A percentile compares a stretch with the other conserved stretches of the same genome.
Evolutionary conservation across 495 filamentous ascomycete species (phyloP).

Genomic region (Letharia lupina): DNA sequence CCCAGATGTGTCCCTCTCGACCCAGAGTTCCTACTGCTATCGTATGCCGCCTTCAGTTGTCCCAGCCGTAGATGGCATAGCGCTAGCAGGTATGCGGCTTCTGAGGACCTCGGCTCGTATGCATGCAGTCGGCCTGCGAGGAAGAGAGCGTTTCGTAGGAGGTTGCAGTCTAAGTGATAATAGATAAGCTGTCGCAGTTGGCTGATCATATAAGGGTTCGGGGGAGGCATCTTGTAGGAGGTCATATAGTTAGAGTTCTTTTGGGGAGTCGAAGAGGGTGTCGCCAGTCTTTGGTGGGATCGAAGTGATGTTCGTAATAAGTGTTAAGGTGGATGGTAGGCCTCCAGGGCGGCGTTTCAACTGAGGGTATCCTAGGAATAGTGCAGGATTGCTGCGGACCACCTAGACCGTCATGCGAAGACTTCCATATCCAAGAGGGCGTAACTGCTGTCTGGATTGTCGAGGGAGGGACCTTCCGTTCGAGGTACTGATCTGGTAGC

Average conservation of each 20-base stretch:
- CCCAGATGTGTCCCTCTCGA: constrained; percentile 66
- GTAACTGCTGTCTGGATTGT: not conserved
- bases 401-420: constrained; percentile 3
- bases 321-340: constrained; percentile 4
- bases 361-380: constrained; percentile 15
- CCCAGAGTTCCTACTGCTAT: constrained; percentile 56
- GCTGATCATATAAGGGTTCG: constrained; percentile 53
- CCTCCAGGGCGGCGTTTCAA: constrained; percentile 8
- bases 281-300: constrained; percentile 2
- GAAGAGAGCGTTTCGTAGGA: constrained; percentile 82
- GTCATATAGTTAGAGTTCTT: constrained; percentile 10
- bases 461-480: not conserved
- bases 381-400: not conserved
- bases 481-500: not conserved
- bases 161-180: constrained; percentile 88
- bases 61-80: constrained; percentile 77
- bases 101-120: constrained; percentile 66
- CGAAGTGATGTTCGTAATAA: constrained; percentile 12
- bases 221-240: constrained; percentile 57
- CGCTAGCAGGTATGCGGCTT: constrained; percentile 73
- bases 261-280: not conserved
- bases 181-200: constrained; percentile 80
- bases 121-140: constrained; percentile 78
- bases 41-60: constrained; percentile 65
- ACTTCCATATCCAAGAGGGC: not conserved